These are phyloP conservation scores for Nelumbo lutea DNA, from an alignment of 164 flowering plant genomes.

Conservation along the genomic window DNA sequence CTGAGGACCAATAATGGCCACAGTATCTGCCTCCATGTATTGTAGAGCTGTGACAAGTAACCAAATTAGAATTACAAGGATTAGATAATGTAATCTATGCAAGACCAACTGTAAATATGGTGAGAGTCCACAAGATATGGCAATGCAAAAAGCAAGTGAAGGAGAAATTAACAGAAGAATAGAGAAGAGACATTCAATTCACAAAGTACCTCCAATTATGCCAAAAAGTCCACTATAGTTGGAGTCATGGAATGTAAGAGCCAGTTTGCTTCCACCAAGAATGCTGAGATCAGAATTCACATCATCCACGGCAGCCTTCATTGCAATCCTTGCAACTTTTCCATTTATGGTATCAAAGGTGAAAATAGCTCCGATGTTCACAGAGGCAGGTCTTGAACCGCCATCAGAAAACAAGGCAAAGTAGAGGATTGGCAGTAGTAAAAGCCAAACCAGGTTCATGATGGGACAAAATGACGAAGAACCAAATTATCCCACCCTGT, in stretches of 20 bases:
- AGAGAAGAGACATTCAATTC: neutral
- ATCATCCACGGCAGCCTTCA: slow-evolving; percentile 65
- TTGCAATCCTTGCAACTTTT: slow-evolving; percentile 53
- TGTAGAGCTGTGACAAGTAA: slow-evolving; percentile 7
- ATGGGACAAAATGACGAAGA: neutral
- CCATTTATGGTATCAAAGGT: slow-evolving; percentile 43
- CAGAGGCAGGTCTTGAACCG: slow-evolving; percentile 19
- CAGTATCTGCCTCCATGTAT: slow-evolving; percentile 20
- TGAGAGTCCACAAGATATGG: neutral
- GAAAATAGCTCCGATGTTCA: slow-evolving; percentile 65
- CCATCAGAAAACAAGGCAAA: slow-evolving; percentile 9
- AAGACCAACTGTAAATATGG: neutral
- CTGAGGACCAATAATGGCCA: slow-evolving; percentile 27
- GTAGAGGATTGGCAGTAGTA: slow-evolving; percentile 8
- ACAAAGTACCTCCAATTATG: neutral
- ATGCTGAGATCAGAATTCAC: slow-evolving; percentile 54
- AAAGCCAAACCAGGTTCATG: slow-evolving; percentile 15
- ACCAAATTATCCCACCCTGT: neutral
- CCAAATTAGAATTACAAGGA: neutral
- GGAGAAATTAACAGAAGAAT: neutral
- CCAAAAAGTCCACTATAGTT: neutral
- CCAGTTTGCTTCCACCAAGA: slow-evolving; percentile 52
- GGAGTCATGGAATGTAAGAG: slow-evolving; percentile 17
- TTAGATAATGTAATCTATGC: neutral
- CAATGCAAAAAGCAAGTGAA: neutral